Evolutionary conservation across 2,329 filamentous ascomycete species (phyloP), one percentile per base, ranked within the genome.

Genomic region (Tolypocladium endophyticum): DNA sequence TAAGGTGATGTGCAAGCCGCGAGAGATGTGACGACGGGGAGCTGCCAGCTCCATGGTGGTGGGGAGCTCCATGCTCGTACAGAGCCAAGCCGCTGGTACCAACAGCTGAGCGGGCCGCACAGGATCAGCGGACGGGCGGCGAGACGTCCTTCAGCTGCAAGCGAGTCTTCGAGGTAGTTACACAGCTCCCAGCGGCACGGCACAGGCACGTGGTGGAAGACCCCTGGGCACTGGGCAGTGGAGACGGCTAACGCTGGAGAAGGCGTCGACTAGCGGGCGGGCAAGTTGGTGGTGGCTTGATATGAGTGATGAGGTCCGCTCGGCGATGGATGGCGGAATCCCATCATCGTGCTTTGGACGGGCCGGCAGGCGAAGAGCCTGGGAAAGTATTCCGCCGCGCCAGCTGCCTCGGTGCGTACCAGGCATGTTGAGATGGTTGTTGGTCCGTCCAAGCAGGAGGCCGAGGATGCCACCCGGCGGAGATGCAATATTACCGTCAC

Each of bases 81-180:
- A 52, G 16, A 45, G 59, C 53, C 59, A 61, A 56, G 53, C 53
- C 53, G 41, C 41, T 39, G 52, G 56, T 16, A 47, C 56, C 56
- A 25, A 55, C 18, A 16, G 47, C 6, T 30, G 45, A 36, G 45
- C 20, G 41, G 41, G 41, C n/a, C 41, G 7, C 8, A 23, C 41
- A 47, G 45, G 11, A 28, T 28, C 45, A 50, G 23, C 45, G 28
- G 45, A 28, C 4, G 45, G 25, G 5, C 18, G 16, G 2, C 1
- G 28, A 52, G 28, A 52, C 14, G 28, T 33, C 47, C 30, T 50
- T 30, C 47, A 52, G 55, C 47, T 33, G 39, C 52, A 38, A n/a
- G 36, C 43, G 43, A 23, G 41, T 4, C 4, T 16, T 38, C 25
- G 41, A 45, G n/a, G n/a, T 11, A 45, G n/a, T 6, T 11, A 16